Conservation (phyloP, 331 rosid species). For the Acacia pycnantha region DNA sequence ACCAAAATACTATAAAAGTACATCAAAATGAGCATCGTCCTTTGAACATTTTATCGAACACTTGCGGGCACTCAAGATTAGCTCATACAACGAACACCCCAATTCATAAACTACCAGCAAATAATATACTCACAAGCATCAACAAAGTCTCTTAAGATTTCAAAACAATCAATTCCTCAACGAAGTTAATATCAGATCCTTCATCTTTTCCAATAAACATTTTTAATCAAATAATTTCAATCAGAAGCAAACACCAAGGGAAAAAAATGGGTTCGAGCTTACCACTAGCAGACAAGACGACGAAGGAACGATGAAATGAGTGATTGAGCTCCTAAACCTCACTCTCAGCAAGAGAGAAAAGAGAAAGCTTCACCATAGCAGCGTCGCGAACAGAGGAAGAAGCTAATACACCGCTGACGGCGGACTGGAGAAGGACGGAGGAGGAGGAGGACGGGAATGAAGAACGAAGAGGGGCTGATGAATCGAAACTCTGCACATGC, state of each 20-base stretch:
- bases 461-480: neutral
- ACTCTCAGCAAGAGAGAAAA: neutral
- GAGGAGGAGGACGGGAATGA: neutral
- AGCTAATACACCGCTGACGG: neutral
- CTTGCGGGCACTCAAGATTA: neutral
- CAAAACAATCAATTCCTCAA: neutral
- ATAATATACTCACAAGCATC: neutral
- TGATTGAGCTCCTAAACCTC: neutral
- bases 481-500: neutral
- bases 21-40: neutral
- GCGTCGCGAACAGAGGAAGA: neutral
- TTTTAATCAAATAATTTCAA: neutral
- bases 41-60: too few relatives aligned
- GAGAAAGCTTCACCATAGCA: neutral
- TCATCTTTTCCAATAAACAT: neutral
- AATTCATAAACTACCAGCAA: neutral
- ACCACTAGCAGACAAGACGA: neutral
- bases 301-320: neutral
- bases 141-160: neutral
- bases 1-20: neutral
- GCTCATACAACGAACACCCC: neutral
- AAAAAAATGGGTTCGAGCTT: neutral
- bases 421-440: neutral
- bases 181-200: neutral
- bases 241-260: neutral